Conservation (phyloP, 2,329 filamentous ascomycete genomes). For the Fusarium albosuccineum region DNA sequence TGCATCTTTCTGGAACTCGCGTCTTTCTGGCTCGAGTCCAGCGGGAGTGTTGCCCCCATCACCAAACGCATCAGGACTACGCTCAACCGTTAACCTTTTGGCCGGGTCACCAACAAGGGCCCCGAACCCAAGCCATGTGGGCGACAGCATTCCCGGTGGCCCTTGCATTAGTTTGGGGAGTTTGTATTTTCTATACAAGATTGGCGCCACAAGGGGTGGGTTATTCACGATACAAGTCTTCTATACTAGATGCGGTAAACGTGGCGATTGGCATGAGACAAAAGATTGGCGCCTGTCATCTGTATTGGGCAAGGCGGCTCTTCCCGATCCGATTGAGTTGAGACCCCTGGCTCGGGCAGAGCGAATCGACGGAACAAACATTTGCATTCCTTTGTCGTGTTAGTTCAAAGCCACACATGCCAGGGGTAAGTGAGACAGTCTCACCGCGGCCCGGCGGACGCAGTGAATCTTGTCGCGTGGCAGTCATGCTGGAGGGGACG, state of each 20-base stretch:
- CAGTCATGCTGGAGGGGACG: neutral
- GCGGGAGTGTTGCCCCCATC: too few relatives aligned
- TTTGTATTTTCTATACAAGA: neutral
- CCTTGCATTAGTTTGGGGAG: constrained; percentile 6
- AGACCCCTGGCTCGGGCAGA: neutral
- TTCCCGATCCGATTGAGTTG: constrained; percentile 5
- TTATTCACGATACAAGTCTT: constrained; percentile 10
- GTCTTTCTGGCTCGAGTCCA: neutral
- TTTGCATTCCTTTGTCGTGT: constrained; percentile 7
- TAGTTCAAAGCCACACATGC: neutral
- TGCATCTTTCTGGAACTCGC: neutral
- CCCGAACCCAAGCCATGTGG: constrained; percentile 16
- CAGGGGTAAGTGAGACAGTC: neutral
- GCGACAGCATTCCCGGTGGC: constrained; percentile 27
- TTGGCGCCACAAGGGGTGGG: constrained; percentile 8
- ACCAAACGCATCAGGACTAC: constrained; percentile 2
- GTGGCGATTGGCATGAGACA: constrained; percentile 28
- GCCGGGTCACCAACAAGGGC: neutral
- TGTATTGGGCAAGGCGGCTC: neutral
- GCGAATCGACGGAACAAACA: neutral
- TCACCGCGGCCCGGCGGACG: constrained; percentile 11
- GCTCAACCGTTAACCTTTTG: constrained; percentile 32
- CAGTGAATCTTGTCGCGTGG: constrained; percentile 1
- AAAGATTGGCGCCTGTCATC: constrained; percentile 26
- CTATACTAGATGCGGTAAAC: constrained; percentile 22